Base-by-base conservation (phyloP, 2,329 filamentous ascomycete genomes). In the Talaromyces atroroseus region DNA sequence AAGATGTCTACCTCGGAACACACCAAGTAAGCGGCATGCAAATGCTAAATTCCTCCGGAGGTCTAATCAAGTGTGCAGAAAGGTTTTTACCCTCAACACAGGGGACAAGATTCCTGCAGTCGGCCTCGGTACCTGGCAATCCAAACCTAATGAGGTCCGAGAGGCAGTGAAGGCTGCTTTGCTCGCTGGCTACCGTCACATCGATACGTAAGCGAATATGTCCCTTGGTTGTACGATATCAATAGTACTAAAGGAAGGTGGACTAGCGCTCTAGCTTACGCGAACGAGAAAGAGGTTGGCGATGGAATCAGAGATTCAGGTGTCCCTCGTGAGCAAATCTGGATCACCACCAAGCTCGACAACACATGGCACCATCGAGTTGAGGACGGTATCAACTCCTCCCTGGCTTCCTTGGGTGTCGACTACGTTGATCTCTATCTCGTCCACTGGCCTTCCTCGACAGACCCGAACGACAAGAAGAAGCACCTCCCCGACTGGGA, bases 401-500 rank as follows among this genome's bases (percentile, higher is more conserved):
- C 84, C 51, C 76, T 88, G 60, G 81, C 84, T 72, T 79, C 82
- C 66, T 80, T 88, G 62, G 82, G 80, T 32, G 75, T 85, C 12
- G 84, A 86, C 64, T 88, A 89, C 66, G 76, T 89, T 58, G 86
- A 89, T 66, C 78, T 89, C n/a, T 88, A 85, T 73, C 79, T 89
- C 56, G 83, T 90, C 67, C 85, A 88, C 74, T 89, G 81, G 80
- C 82, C 82, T 18, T 76, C 76, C 55, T 74, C 81, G 2, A 83
- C 82, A 61, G 76, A 78, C 57, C 74, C 77, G 36, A 72, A 77
- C 8, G 74, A 77, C 60, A 65, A 69, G 54, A 65, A 74, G 48
- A 88, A 89, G 78, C 83, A 87, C 69, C 81, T 85, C 61, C 78
- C 82, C 32, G 88, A 90, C 76, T 92, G 89, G 89, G 82, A 90